A percentile compares a stretch with the other conserved stretches of the same genome.
phyloP scores from a whole-genome alignment of 768 basidiomycete species.

The Rhodotorula paludigena region DNA sequence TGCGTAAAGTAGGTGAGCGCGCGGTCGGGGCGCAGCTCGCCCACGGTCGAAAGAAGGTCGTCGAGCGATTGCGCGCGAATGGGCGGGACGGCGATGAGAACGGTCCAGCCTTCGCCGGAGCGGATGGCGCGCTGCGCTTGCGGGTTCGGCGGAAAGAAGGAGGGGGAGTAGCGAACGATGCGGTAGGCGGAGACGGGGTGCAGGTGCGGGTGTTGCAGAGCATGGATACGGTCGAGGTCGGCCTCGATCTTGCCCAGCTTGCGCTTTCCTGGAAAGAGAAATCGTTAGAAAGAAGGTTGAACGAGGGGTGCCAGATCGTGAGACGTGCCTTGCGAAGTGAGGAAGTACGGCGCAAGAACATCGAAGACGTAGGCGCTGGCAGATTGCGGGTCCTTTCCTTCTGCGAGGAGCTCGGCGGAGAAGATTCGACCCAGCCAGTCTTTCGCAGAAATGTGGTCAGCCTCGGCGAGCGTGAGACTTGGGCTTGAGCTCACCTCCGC shows the following conservation, averaged over 20 bases:
- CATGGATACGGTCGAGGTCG: slow-evolving; percentile 26
- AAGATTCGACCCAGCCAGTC: slow-evolving; percentile 30
- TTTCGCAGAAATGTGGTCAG: not conserved
- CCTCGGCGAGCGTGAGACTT: fast-evolving
- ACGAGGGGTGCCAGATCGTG: not conserved
- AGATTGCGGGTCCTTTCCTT: slow-evolving; percentile 2
- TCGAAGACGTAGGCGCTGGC: slow-evolving; percentile 27
- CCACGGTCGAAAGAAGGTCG: slow-evolving; percentile 23
- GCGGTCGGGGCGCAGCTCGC: slow-evolving; percentile 36
- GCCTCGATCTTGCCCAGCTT: slow-evolving; percentile 34
- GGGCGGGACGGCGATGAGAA: slow-evolving; percentile 21
- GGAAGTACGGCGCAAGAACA: slow-evolving; percentile 35
- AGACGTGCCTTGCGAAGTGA: slow-evolving; percentile 25
- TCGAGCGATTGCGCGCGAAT: slow-evolving; percentile 19
- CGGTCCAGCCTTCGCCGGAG: slow-evolving; percentile 24
- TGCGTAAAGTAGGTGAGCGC: slow-evolving; percentile 27
- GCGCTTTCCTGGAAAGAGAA: slow-evolving; percentile 13
- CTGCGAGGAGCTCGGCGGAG: slow-evolving; percentile 5
- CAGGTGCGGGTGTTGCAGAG: slow-evolving; percentile 25
- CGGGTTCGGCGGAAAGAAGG: slow-evolving; percentile 24
- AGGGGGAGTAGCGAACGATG: slow-evolving; percentile 27
- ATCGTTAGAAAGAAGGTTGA: not conserved
- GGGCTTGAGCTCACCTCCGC: slow-evolving; percentile 13
- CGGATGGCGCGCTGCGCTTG: slow-evolving; percentile 3
- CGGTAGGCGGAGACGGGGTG: slow-evolving; percentile 30